Evolutionary conservation across 257 asterid genomes (phyloP).

Genomic region (Echites panduratus): DNA sequence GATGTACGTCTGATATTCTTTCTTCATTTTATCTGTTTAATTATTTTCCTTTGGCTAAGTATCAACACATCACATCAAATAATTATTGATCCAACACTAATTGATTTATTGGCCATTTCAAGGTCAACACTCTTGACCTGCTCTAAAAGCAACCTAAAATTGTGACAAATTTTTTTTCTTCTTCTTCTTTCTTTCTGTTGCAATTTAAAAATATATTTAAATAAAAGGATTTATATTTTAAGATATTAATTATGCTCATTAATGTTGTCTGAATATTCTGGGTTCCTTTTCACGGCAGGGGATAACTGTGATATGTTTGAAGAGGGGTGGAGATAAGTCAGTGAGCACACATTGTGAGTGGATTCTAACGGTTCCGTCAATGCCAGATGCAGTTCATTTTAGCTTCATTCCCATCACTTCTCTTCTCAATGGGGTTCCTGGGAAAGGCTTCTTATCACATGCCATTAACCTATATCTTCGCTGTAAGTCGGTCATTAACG

Average conservation of each 20-base stretch:
- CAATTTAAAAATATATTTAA: no score
- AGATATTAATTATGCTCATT: no score
- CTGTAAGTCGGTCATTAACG: conserved; percentile 34
- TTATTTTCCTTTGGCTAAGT: not conserved
- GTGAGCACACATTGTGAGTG: conserved; percentile 63
- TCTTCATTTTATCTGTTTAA: not conserved
- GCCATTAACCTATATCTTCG: conserved; percentile 93
- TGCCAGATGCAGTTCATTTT: conserved; percentile 69
- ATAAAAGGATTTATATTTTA: no score
- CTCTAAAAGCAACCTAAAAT: not conserved
- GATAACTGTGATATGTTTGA: conserved; percentile 67
- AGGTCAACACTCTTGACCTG: conserved; percentile 1
- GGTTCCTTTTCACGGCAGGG: conserved; percentile 39
- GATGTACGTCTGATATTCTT: conserved; percentile 55
- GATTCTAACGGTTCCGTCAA: conserved; percentile 67
- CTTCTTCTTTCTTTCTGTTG: no score
- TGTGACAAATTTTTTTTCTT: not conserved
- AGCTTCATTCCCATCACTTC: conserved; percentile 82
- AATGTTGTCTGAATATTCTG: no score
- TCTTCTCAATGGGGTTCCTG: conserved; percentile 69
- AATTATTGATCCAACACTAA: not conserved
- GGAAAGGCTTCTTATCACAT: conserved; percentile 83
- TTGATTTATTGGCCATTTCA: not conserved
- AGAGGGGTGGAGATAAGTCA: conserved; percentile 70
- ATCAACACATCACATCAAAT: not conserved